These are phyloP conservation scores for Coniochaeta sp. DNA, from an alignment of 2,329 filamentous ascomycete genomes.

Conservation along the genomic window DNA sequence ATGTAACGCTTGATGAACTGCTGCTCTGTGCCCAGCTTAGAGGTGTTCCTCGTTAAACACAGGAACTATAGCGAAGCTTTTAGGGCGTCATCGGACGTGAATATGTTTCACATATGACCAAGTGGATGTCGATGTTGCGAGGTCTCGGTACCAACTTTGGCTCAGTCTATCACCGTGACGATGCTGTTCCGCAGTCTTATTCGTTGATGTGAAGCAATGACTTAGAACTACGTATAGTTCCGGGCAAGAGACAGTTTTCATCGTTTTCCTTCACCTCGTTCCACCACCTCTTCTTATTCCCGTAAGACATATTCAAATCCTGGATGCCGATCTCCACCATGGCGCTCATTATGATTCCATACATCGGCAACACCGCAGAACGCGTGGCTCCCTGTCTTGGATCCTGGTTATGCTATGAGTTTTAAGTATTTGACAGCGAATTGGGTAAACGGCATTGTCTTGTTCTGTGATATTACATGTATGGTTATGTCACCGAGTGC, in stretches of 20 bases:
- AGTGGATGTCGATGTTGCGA: not conserved
- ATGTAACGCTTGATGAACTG: too few species aligned
- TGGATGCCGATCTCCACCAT: not conserved
- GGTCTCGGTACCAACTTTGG: not conserved
- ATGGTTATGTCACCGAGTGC: not conserved
- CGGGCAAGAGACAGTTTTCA: not conserved
- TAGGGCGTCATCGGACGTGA: too few species aligned
- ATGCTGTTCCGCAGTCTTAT: not conserved
- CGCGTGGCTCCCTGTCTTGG: not conserved
- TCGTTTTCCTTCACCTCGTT: not conserved
- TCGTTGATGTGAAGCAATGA: not conserved
- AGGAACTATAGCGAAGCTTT: too few species aligned
- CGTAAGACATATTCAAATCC: not conserved
- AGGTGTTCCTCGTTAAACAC: too few species aligned
- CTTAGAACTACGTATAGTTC: not conserved
- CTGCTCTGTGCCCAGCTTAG: too few species aligned
- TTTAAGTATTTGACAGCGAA: not conserved
- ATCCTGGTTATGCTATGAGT: not conserved
- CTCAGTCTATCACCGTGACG: not conserved
- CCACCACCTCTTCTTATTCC: not conserved
- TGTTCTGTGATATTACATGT: not conserved
- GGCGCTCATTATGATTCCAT: not conserved
- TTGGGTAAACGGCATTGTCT: not conserved
- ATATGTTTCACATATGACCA: not conserved
- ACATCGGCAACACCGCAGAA: not conserved